These are phyloP conservation scores for Penicillium sp. DNA, from an alignment of 2,329 filamentous ascomycete species.

Conservation along the genomic window DNA sequence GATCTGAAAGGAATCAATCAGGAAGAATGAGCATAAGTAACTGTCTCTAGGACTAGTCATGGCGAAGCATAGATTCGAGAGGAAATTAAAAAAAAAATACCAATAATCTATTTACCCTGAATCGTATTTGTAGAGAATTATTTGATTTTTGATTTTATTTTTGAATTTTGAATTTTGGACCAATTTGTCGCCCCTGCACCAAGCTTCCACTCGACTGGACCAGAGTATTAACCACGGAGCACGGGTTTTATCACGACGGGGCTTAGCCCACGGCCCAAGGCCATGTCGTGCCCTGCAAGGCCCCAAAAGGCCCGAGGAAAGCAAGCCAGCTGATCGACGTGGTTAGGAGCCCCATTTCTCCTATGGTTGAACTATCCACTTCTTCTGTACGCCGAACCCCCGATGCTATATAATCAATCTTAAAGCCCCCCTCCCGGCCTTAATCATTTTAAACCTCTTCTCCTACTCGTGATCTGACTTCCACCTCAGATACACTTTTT, in stretches of 20 bases:
- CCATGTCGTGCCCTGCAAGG: conserved; percentile 24
- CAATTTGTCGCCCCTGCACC: conserved; percentile 14
- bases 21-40: not conserved
- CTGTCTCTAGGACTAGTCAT: not conserved
- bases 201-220: conserved; percentile 28
- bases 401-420: conserved; percentile 34
- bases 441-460: conserved; percentile 5
- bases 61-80: not conserved
- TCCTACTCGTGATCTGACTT: conserved; percentile 11
- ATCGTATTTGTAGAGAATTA: not conserved
- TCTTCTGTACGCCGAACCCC: conserved; percentile 14
- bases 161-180: not conserved
- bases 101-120: not conserved
- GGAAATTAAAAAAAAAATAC: not conserved
- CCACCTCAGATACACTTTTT: conserved; percentile 12
- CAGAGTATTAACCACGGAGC: conserved; percentile 18
- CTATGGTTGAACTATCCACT: not conserved
- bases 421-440: conserved; percentile 2
- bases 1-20: not conserved
- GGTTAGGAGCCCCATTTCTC: conserved; percentile 25
- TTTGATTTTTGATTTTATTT: too few relatives aligned
- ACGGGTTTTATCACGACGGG: conserved; percentile 25
- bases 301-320: conserved; percentile 9
- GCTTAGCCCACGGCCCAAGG: conserved; percentile 20
- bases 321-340: conserved; percentile 27